Percentiles rank a stretch among this genome's conserved stretches.
These are phyloP conservation scores for Pseudocercospora eumusae DNA, from an alignment of 2,329 filamentous ascomycete species.

Conservation along the genomic window DNA sequence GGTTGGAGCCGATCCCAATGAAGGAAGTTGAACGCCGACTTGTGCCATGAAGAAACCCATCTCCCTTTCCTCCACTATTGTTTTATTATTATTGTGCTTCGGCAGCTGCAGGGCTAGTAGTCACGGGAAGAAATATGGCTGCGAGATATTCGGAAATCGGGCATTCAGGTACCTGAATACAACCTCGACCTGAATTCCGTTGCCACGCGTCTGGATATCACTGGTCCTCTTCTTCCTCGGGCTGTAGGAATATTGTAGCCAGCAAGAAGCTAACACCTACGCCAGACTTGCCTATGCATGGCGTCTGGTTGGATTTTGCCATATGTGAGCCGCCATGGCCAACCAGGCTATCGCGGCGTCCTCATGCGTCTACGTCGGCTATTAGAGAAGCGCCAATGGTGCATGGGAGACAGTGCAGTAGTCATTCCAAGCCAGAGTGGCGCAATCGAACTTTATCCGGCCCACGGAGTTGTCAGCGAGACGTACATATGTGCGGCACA, in stretches of 20 bases:
- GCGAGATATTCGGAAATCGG: background rate
- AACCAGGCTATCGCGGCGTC: background rate
- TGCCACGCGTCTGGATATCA: constrained; percentile 2
- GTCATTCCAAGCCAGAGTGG: background rate
- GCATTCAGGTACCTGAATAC: constrained; percentile 1
- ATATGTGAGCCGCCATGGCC: background rate
- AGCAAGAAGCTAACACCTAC: constrained; percentile 5
- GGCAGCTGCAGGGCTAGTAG: constrained; percentile 5
- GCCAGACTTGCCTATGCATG: constrained; percentile 1
- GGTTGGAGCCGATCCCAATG: constrained; percentile 9
- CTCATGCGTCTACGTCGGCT: background rate
- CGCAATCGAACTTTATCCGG: constrained; percentile 1
- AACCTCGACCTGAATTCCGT: background rate
- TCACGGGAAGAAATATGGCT: constrained; percentile 5
- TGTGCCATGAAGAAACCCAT: background rate
- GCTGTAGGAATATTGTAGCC: constrained; percentile 1
- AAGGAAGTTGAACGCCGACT: constrained; percentile 7
- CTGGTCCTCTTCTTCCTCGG: constrained; percentile 3
- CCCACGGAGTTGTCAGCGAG: background rate
- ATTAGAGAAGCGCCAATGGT: background rate
- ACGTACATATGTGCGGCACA: background rate
- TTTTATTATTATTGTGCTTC: too few species aligned
- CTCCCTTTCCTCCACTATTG: background rate
- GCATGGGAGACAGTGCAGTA: background rate
- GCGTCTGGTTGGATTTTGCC: constrained; percentile 12